Base-by-base conservation (phyloP, 495 filamentous ascomycete genomes). In the Entonaema liquescens region DNA sequence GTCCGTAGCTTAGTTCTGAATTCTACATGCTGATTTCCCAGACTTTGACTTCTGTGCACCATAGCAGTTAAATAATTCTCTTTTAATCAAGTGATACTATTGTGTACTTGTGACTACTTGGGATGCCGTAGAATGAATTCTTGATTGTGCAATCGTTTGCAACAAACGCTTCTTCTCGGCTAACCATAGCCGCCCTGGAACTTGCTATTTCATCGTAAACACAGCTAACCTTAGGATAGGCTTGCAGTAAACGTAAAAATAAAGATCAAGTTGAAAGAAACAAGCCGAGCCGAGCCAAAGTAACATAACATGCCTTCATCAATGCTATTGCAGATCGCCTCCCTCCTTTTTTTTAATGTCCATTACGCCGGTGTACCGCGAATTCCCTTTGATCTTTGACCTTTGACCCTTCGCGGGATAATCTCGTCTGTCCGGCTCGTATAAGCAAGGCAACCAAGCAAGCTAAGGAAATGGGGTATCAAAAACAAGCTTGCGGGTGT, bases 401-500 rank as follows among this genome's bases (percentile, higher is more conserved):
- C 42, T 23, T 47, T 23, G 17, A 47, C 19, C 11, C 21, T 23
- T 21, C 12, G 23, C 42, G 21, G 23, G 42, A 47, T 6, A 8
- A 11, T 23, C 17, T 23, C 31, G 42, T 12, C 19, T 47, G 42
- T 5, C 42, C 21, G 19, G 19, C 42, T 47, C 42, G 7, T 23
- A 11, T 35, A 63, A 40, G 7, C 26, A 52, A 50, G 19, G 19
- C 44, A 19, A 49, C 21, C 49, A 40, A n/a, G 60, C 59, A 64
- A 68, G 63, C 64, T 63, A 72, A 72, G 64, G 64, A 72, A 68
- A 72, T 5, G 55, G 65, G 65, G 65, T 72, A 68, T 68, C 70
- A 65, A 60, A 38, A 61, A 68, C 47, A 72, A 72, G 64, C 65
- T 59, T 57, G 40, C 59, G 62, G 1, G 44, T 33, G 31, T 50